phyloP scores from a whole-genome alignment of 768 basidiomycete species.

The Xanthoconium stramineum region DNA sequence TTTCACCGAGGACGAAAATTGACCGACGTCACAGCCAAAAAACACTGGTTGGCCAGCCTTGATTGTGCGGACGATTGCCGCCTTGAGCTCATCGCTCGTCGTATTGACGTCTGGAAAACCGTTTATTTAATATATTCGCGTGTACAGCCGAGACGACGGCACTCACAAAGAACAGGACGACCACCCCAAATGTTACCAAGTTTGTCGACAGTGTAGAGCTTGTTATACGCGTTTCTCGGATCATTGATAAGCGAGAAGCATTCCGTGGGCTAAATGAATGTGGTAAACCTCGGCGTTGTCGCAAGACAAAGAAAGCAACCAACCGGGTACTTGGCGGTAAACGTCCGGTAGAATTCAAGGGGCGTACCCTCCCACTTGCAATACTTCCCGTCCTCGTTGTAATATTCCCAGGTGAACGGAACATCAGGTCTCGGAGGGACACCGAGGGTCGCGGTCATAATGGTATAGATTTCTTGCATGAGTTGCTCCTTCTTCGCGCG shows the following conservation, averaged over 20 bases:
- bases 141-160: not conserved
- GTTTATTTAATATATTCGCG: not conserved
- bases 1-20: slow-evolving; percentile 62
- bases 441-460: slow-evolving; percentile 84
- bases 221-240: slow-evolving; percentile 79
- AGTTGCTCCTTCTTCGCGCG: slow-evolving; percentile 83
- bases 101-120: slow-evolving; percentile 77
- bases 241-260: slow-evolving; percentile 95
- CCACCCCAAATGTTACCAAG: slow-evolving; percentile 93
- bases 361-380: slow-evolving; percentile 79
- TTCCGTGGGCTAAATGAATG: slow-evolving; percentile 50
- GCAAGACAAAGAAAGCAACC: slow-evolving; percentile 18
- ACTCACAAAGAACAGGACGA: slow-evolving; percentile 76
- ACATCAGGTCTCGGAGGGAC: slow-evolving; percentile 74
- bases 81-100: slow-evolving; percentile 75
- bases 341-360: slow-evolving; percentile 70
- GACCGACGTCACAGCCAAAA: slow-evolving; percentile 96
- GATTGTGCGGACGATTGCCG: slow-evolving; percentile 77
- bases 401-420: slow-evolving; percentile 85
- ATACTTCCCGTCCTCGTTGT: slow-evolving; percentile 73
- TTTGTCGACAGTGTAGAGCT: slow-evolving; percentile 88
- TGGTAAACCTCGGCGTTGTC: not conserved
- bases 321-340: slow-evolving; percentile 56
- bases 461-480: slow-evolving; percentile 78
- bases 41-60: slow-evolving; percentile 88